Conservation (phyloP, 2,329 filamentous ascomycete genomes). For the Xylariaceae sp. region DNA sequence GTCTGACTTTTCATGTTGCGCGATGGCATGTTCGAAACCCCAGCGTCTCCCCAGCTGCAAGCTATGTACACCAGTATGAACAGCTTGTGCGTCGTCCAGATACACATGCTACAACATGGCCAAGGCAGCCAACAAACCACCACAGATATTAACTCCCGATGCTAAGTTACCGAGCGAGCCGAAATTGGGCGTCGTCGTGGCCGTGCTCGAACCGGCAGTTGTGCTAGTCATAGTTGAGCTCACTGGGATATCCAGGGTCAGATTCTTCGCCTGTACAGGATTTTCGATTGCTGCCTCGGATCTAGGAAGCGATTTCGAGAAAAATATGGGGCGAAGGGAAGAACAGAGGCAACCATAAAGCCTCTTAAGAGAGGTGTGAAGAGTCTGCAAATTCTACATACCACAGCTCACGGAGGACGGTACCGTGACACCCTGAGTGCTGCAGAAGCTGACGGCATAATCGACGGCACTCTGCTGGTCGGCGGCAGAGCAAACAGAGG, state of each 20-base stretch:
- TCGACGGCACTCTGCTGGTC: conserved; percentile 33
- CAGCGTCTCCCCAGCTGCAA: too few species aligned
- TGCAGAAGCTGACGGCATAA: conserved; percentile 31
- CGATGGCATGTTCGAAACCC: too few species aligned
- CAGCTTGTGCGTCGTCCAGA: too few species aligned
- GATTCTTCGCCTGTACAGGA: too few species aligned
- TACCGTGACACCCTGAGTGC: conserved; percentile 26
- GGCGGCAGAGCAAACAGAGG: conserved; percentile 32
- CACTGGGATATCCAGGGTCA: neutral
- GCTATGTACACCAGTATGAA: too few species aligned
- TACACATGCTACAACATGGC: conserved; percentile 6
- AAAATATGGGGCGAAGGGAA: too few species aligned
- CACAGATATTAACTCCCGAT: conserved; percentile 5
- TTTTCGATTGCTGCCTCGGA: too few species aligned
- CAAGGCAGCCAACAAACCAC: conserved; percentile 17
- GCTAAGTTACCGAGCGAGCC: conserved; percentile 2
- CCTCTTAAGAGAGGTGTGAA: too few species aligned
- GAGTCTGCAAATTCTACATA: too few species aligned
- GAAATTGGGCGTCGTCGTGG: conserved; percentile 8
- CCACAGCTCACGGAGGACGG: conserved; percentile 13
- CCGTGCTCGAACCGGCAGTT: neutral
- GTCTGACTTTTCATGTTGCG: too few species aligned
- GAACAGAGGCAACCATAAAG: too few species aligned
- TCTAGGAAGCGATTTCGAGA: too few species aligned
- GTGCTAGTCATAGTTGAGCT: conserved; percentile 2